These are phyloP conservation scores for Microcos paniculata DNA, from an alignment of 345 rosid genomes.

Conservation along the genomic window DNA sequence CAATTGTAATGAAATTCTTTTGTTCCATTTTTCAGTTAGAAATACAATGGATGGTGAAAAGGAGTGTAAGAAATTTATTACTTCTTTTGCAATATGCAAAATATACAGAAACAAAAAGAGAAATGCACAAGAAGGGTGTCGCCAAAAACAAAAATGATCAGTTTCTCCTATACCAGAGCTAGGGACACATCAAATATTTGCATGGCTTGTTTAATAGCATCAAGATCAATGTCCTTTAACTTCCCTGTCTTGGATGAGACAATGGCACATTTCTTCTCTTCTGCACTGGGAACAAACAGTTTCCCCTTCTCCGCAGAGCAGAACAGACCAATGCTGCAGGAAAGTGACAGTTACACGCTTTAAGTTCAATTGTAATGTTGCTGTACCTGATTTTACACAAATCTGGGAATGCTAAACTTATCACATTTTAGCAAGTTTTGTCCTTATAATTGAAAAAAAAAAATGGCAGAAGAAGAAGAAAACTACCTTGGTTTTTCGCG, in stretches of 20 bases:
- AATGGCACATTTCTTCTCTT: slow-evolving; percentile 61
- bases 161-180: slow-evolving; percentile 53
- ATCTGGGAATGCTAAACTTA: not conserved
- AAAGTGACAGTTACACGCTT: not conserved
- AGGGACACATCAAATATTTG: slow-evolving; percentile 57
- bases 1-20: not conserved
- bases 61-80: not conserved
- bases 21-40: not conserved
- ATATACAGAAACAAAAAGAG: not conserved
- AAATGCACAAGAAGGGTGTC: not conserved
- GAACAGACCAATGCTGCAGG: slow-evolving; percentile 78
- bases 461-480: no score
- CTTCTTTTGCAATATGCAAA: not conserved
- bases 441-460: not conserved
- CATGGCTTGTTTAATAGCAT: slow-evolving; percentile 57
- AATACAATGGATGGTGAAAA: not conserved
- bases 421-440: not conserved
- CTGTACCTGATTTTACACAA: not conserved
- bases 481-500: slow-evolving; percentile 71
- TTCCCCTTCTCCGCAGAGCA: slow-evolving; percentile 68
- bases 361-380: slow-evolving; percentile 1
- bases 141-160: not conserved
- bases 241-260: slow-evolving; percentile 71
- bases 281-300: slow-evolving; percentile 64
- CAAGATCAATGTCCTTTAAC: slow-evolving; percentile 60